Percentiles rank a stretch among this genome's conserved stretches.
Conservation (phyloP, 768 basidiomycete species). For the Coprinopsis sp. region DNA sequence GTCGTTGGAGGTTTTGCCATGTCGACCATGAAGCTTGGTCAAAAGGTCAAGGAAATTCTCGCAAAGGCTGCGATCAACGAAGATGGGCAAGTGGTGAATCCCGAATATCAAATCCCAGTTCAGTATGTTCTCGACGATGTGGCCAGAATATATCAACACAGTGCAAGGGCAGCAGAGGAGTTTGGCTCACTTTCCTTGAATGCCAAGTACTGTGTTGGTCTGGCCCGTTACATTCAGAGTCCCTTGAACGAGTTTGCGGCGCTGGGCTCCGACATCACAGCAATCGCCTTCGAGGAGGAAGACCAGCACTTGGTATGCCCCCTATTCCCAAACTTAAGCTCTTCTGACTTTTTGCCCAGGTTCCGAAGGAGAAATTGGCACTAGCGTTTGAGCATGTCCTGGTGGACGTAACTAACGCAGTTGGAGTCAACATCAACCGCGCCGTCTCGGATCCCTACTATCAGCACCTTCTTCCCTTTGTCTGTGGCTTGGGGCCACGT, state of each 20-base stretch:
- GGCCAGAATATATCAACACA: conserved; percentile 91
- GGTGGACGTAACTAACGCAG: conserved; percentile 86
- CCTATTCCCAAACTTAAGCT: background rate
- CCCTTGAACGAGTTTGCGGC: conserved; percentile 94
- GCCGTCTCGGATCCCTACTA: conserved; percentile 88
- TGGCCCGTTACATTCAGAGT: conserved; percentile 90
- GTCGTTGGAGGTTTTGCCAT: conserved; percentile 87
- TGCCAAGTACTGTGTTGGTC: conserved; percentile 88
- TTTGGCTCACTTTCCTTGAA: conserved; percentile 72
- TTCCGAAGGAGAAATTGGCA: conserved; percentile 82
- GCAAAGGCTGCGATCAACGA: conserved; percentile 22
- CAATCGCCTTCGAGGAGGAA: conserved; percentile 80
- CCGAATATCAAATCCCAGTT: conserved; percentile 62
- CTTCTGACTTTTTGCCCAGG: conserved; percentile 37
- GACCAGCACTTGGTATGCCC: conserved; percentile 75
- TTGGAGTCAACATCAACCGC: conserved; percentile 95
- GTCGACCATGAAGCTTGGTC: conserved; percentile 66
- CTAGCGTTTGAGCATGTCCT: conserved; percentile 78
- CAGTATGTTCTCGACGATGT: conserved; percentile 88
- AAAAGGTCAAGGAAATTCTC: conserved; percentile 56
- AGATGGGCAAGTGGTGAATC: conserved; percentile 16
- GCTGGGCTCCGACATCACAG: conserved; percentile 76
- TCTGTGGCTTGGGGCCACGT: conserved; percentile 91
- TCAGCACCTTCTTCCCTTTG: conserved; percentile 80
- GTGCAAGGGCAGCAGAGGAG: conserved; percentile 78